Evolutionary conservation across 805 yeast species (phyloP).

Genomic region (Teunomyces funiuensis): DNA sequence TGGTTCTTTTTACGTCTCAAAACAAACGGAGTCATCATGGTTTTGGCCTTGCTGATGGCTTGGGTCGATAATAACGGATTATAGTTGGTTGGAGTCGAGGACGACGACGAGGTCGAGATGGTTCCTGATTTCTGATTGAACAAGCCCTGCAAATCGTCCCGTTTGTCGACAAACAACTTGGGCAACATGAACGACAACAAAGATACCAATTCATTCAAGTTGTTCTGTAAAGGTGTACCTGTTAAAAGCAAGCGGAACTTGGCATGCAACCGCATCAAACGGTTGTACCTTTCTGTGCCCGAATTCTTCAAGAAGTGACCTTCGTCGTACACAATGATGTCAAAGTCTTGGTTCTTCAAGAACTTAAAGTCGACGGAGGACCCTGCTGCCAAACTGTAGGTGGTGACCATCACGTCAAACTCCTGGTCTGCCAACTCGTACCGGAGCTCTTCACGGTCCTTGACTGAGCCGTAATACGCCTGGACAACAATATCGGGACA

Average conservation of each 20-base stretch:
- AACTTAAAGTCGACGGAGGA: slow-evolving; percentile 79
- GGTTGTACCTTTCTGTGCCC: slow-evolving; percentile 78
- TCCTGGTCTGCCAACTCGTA: slow-evolving; percentile 57
- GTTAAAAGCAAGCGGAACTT: slow-evolving; percentile 85
- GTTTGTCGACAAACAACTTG: slow-evolving; percentile 70
- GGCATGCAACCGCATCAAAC: slow-evolving; percentile 81
- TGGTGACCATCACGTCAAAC: slow-evolving; percentile 90
- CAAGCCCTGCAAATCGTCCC: slow-evolving; percentile 76
- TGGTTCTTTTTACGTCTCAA: slow-evolving; percentile 89
- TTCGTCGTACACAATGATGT: slow-evolving; percentile 92
- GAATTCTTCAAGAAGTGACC: slow-evolving; percentile 97
- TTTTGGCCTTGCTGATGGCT: slow-evolving; percentile 89
- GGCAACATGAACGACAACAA: slow-evolving; percentile 91
- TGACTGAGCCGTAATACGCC: slow-evolving; percentile 89
- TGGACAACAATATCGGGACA: slow-evolving; percentile 80
- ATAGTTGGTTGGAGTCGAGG: slow-evolving; percentile 44
- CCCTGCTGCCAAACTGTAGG: slow-evolving; percentile 90
- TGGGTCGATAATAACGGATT: slow-evolving; percentile 86
- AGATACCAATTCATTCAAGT: slow-evolving; percentile 85
- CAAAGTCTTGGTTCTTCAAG: slow-evolving; percentile 70
- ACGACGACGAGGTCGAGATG: slow-evolving; percentile 35
- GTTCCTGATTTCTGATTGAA: slow-evolving; percentile 88
- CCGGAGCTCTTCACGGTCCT: slow-evolving; percentile 82
- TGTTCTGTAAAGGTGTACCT: slow-evolving; percentile 97
- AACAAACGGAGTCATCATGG: slow-evolving; percentile 98